Evolutionary conservation across 495 filamentous ascomycete species (phyloP), one percentile per base, ranked within the genome.

Genomic region (Elaphomyces granulatus): DNA sequence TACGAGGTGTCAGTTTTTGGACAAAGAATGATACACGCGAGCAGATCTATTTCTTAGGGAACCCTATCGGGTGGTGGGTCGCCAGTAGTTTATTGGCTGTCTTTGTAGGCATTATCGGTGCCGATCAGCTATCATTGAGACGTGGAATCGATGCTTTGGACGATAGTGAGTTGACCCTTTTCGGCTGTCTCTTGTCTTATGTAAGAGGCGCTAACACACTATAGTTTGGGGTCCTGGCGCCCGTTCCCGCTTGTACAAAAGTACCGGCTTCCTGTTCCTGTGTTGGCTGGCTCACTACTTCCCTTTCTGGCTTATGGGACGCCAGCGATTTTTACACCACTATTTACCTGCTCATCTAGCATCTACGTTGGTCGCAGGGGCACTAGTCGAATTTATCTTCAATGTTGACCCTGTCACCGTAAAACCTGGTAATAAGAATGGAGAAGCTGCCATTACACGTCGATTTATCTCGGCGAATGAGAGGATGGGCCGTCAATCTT

Each of bases 1-100:
- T 98, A 28, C 78, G 92, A 9, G 90, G 90, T 51, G 92, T 98
- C 44, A 94, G 86, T 57, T 98, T 98, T 78, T 98, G 90, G 90
- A 98, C 90, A 8, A 81, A 98, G 56, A 90, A 88, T 56, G 86
- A 94, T 34, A 95, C 88, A 8, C 76, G 83, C 20, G 81, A 90
- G 61, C 90, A 98, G 63, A 98, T 98, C 51, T 98, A 98, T 64
- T 98, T 98, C 72, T 62, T 98, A 21, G 90, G 90, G 32, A 98
- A 98, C 64, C 90, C 92, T 3, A 62, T 96, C 40, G 90, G 92
- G 32, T 98, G 90, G 90, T 98, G 90, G 90, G 71, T 98, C 45
- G 78, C 86, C 17, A 90, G 83, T 55, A 83, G 81, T 64, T 61
- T 96, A 17, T 64, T 98, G 36, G 92, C 90, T 19, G 86, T 98